These are phyloP conservation scores for Russula sp. DNA, from an alignment of 768 basidiomycete genomes.

Conservation along the genomic window DNA sequence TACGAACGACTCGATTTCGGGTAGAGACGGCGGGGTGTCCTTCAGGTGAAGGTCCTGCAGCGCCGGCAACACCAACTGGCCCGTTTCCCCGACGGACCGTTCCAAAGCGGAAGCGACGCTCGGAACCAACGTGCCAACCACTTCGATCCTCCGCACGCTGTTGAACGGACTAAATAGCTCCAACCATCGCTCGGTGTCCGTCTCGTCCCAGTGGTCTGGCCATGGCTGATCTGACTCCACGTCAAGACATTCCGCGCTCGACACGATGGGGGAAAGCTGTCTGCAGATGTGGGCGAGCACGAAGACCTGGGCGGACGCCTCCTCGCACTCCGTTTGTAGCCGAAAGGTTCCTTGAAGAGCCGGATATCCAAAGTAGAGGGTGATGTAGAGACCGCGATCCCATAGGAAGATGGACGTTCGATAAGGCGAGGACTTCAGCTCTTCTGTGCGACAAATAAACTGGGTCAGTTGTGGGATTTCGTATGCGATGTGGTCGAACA, in stretches of 20 bases:
- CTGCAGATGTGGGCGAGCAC: not conserved
- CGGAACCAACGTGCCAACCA: not conserved
- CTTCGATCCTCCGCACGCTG: conserved; percentile 1
- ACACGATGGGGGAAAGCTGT: not conserved
- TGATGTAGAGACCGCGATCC: conserved; percentile 6
- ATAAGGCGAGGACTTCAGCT: not conserved
- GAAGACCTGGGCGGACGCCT: not conserved
- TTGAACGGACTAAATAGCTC: conserved; percentile 6
- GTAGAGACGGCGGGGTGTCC: not conserved
- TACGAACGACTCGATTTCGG: not conserved
- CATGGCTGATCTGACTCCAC: not conserved
- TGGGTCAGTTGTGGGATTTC: conserved; percentile 4
- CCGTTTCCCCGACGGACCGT: not conserved
- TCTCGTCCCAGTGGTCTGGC: not conserved
- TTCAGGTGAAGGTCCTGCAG: conserved; percentile 4
- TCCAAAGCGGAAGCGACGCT: conserved; percentile 5
- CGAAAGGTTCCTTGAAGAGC: not conserved
- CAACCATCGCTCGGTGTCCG: not conserved
- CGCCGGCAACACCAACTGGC: not conserved
- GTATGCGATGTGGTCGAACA: conserved; percentile 1
- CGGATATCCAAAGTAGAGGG: not conserved
- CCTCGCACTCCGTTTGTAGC: not conserved
- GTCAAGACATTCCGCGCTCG: conserved; percentile 5
- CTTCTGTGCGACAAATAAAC: conserved; percentile 7
- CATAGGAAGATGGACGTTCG: conserved; percentile 11